A percentile compares a stretch with the other conserved stretches of the same genome.
These are phyloP conservation scores for Hortaea sp. DNA, from an alignment of 2,329 filamentous ascomycete genomes.

Conservation along the genomic window DNA sequence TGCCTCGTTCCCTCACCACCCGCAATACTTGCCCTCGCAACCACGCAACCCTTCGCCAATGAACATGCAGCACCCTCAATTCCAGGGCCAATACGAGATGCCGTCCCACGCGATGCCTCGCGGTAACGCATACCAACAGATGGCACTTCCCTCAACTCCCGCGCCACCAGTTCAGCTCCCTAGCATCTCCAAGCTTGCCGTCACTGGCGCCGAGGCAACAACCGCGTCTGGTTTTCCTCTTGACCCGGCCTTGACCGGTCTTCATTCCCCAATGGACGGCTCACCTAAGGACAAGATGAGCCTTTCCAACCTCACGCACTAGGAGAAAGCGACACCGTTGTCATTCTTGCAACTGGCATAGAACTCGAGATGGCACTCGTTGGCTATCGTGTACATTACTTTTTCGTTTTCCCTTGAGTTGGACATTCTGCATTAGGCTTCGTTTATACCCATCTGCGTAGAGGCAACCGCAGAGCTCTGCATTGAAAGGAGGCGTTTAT, in stretches of 20 bases:
- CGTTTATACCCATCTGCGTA: no score
- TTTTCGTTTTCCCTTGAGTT: no score
- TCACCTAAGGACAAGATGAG: slow-evolving; percentile 30
- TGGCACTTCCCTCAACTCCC: slow-evolving; percentile 8
- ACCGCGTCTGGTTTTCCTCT: neutral
- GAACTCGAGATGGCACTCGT: no score
- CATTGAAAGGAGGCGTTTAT: no score
- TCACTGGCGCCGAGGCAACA: neutral
- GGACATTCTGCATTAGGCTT: no score
- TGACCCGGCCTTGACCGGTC: slow-evolving; percentile 7
- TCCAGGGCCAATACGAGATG: slow-evolving; percentile 1
- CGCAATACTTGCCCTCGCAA: slow-evolving; percentile 8
- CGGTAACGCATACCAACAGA: neutral
- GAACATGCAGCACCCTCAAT: neutral
- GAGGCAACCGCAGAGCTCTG: no score
- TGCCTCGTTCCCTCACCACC: neutral
- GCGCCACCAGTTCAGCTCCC: slow-evolving; percentile 16
- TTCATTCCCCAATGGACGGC: slow-evolving; percentile 17
- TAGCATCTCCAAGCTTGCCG: slow-evolving; percentile 16
- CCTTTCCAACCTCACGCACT: slow-evolving; percentile 27
- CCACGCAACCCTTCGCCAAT: slow-evolving; percentile 9
- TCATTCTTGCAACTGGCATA: neutral
- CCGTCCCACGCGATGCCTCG: slow-evolving; percentile 1
- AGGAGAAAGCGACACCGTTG: neutral
- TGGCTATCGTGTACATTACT: no score